Evolutionary conservation across 305 asterid genomes (phyloP).

Genomic region (Ilex paraguariensis): DNA sequence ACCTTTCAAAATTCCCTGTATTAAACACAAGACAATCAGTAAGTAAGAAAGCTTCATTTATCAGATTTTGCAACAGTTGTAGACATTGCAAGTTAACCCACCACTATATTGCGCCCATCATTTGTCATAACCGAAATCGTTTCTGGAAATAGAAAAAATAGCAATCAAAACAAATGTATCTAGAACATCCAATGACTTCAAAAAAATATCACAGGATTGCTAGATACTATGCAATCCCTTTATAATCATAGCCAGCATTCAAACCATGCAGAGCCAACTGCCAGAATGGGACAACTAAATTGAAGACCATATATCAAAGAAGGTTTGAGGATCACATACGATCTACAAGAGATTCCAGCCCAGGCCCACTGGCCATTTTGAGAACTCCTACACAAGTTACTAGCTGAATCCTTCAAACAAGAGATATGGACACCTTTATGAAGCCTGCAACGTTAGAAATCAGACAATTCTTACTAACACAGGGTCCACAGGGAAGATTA

Average conservation of each 20-base stretch:
- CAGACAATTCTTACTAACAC: no score
- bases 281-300: constrained; percentile 2
- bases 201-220: background rate
- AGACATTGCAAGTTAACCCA: constrained; percentile 27
- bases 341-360: constrained; percentile 80
- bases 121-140: constrained; percentile 83
- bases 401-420: constrained; percentile 11
- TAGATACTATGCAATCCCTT: background rate
- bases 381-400: constrained; percentile 14
- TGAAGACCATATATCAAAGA: constrained; percentile 1
- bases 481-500: no score
- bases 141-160: constrained; percentile 40
- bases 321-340: constrained; percentile 39
- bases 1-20: constrained; percentile 82
- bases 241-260: background rate
- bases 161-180: background rate
- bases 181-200: background rate
- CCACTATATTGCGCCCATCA: constrained; percentile 96
- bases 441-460: constrained; percentile 16
- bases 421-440: constrained; percentile 6
- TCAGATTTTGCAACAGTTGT: background rate
- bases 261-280: background rate
- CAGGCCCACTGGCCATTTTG: constrained; percentile 62
- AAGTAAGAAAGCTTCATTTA: background rate
- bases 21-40: constrained; percentile 10